Conservation (phyloP, 2,329 filamentous ascomycete genomes). For the Calonectria hongkongensis region DNA sequence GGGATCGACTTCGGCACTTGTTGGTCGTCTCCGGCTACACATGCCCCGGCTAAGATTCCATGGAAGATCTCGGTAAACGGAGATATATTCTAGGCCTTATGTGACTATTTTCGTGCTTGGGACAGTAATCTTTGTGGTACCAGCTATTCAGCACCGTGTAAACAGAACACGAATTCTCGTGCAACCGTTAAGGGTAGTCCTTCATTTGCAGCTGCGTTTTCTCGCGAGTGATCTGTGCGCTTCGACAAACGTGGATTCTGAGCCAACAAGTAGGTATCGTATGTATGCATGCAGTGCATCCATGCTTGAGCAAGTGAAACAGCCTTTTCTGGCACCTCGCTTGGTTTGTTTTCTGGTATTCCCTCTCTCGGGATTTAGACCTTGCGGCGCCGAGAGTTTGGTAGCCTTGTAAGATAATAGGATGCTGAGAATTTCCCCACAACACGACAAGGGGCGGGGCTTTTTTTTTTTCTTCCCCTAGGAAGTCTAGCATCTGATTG, state of each 20-base stretch:
- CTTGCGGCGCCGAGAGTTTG: neutral
- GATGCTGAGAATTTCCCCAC: slow-evolving; percentile 11
- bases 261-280: neutral
- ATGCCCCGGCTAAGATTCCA: slow-evolving; percentile 2
- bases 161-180: neutral
- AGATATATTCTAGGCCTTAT: slow-evolving; percentile 23
- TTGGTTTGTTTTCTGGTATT: slow-evolving; percentile 10
- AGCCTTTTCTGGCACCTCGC: neutral
- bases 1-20: slow-evolving; percentile 27
- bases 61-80: slow-evolving; percentile 33
- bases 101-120: neutral
- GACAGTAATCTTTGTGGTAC: neutral
- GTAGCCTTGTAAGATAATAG: slow-evolving; percentile 7
- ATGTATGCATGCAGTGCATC: neutral
- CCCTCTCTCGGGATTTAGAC: slow-evolving; percentile 7
- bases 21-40: slow-evolving; percentile 18
- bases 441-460: neutral
- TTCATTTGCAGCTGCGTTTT: slow-evolving; percentile 19
- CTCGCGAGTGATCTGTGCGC: slow-evolving; percentile 33
- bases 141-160: neutral
- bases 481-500: neutral
- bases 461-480: neutral
- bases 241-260: slow-evolving; percentile 11
- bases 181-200: neutral
- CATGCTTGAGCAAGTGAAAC: slow-evolving; percentile 10